phyloP scores from a whole-genome alignment of 78 protist species.

The Tieghemostelium lacteum region DNA sequence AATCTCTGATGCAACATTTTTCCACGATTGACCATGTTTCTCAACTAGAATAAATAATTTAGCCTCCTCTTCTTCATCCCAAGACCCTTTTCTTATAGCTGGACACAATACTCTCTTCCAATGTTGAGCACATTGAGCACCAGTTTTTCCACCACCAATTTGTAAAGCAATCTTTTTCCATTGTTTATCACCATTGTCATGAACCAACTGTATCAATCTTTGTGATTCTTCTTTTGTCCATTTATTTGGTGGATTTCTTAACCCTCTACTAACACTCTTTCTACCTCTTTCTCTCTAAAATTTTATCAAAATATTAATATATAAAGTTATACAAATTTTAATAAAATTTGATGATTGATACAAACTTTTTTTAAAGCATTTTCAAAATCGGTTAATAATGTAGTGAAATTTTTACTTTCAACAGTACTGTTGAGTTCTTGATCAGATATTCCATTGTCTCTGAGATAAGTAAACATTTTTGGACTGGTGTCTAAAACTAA shows the following conservation, averaged over 20 bases:
- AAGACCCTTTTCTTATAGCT: slow-evolving; percentile 62
- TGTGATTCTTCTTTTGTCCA: slow-evolving; percentile 70
- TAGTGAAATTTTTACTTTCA: slow-evolving; percentile 20
- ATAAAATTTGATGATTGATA: neutral
- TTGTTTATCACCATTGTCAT: slow-evolving; percentile 76
- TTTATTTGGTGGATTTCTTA: slow-evolving; percentile 75
- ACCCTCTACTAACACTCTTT: slow-evolving; percentile 52
- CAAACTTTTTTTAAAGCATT: slow-evolving; percentile 35
- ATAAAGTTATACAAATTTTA: neutral
- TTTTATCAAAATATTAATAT: neutral
- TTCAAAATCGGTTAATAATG: slow-evolving; percentile 25
- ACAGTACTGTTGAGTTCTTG: slow-evolving; percentile 29
- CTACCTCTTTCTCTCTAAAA: slow-evolving; percentile 44
- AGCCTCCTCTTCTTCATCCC: slow-evolving; percentile 69
- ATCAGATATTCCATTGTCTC: slow-evolving; percentile 50
- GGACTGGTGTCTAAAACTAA: slow-evolving; percentile 23
- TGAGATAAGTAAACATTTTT: slow-evolving; percentile 37
- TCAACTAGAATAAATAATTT: slow-evolving; percentile 53
- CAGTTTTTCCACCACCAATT: slow-evolving; percentile 72
- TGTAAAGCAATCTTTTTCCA: slow-evolving; percentile 77
- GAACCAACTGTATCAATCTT: slow-evolving; percentile 53
- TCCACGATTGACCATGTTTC: slow-evolving; percentile 73
- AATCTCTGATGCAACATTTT: slow-evolving; percentile 63
- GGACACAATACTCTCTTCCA: slow-evolving; percentile 72
- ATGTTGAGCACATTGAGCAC: slow-evolving; percentile 79